phyloP scores from a whole-genome alignment of 1,139 yeast genomes.

The Protomyces pachydermus region DNA sequence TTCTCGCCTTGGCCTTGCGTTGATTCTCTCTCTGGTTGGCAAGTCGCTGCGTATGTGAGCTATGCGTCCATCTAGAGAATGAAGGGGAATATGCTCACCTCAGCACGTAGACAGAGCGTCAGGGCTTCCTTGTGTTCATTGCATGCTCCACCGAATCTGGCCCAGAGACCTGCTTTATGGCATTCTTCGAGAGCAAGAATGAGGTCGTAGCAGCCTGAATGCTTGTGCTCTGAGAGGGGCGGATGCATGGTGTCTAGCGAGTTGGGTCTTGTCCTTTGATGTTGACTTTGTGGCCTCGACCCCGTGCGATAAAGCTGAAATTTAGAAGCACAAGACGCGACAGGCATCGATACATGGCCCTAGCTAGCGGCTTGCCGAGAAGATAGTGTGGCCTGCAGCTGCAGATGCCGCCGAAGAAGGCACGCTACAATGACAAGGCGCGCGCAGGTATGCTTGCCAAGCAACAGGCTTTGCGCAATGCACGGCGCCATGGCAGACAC shows the following conservation, averaged over 20 bases:
- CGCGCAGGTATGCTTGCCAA: conserved; percentile 79
- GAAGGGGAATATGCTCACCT: background rate
- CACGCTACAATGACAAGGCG: conserved; percentile 75
- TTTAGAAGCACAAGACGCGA: background rate
- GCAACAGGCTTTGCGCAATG: conserved; percentile 63
- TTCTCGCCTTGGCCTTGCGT: conserved; percentile 8
- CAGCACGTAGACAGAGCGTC: conserved; percentile 24
- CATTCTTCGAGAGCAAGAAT: conserved; percentile 24
- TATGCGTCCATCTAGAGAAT: background rate
- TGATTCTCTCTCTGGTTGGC: conserved; percentile 23
- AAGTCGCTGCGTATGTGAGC: conserved; percentile 1
- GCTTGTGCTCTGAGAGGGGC: conserved; percentile 19
- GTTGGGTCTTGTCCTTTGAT: background rate
- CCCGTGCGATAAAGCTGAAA: background rate
- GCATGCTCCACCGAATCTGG: conserved; percentile 19
- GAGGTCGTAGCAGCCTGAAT: conserved; percentile 27
- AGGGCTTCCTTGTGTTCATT: conserved; percentile 16
- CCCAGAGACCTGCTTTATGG: conserved; percentile 16
- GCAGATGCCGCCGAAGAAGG: conserved; percentile 11
- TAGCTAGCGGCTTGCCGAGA: too few relatives aligned
- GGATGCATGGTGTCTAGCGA: conserved; percentile 18
- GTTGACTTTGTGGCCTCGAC: background rate
- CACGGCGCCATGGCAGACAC: conserved; percentile 60
- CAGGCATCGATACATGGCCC: too few relatives aligned
- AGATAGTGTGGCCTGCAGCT: too few relatives aligned